Base-by-base conservation (phyloP, 2,329 filamentous ascomycete species). In the Fusarium drepaniforme region DNA sequence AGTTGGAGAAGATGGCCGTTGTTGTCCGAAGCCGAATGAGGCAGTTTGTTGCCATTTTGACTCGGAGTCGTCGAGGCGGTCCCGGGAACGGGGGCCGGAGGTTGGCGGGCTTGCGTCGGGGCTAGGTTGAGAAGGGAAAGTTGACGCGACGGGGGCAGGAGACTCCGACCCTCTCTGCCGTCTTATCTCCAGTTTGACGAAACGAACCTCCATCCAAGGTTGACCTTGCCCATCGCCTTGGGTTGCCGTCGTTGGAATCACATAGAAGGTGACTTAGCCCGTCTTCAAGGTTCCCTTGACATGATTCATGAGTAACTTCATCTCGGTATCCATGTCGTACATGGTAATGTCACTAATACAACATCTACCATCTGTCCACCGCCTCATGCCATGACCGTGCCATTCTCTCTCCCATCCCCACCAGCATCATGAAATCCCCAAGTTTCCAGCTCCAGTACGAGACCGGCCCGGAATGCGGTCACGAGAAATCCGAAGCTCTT, bases 41-140 rank as follows among this genome's bases (percentile, higher is more conserved):
- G 49, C 49, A 53, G 49, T n/a, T 30, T 53, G 49, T 53, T 30
- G 28, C 16, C 49, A 53, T 33, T 49, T 51, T 53, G 49, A 33
- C 58, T 38, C 57, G 9, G 21, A 25, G 57, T 38, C 28, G 46
- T 16, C 35, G 53, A 25, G 44, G 61, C 35, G 64, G 58, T 66
- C 58, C 37, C 23, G 51, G 46, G 49, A 63, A 72, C 28, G 51
- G 59, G 59, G 40, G 21, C 18, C 44, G 37, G 66, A 51, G 51
- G 68, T 60, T 69, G 64, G 71, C 71, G 64, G 35, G 33, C 38
- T 42, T 16, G 35, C 12, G 66, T 57, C 64, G 51, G 68, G 46
- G 53, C 72, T 75, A 75, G 72, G 53, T 72, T 75, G 65, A 75
- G 72, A 75, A 73, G 62, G 72, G 72, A 75, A 75, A 62, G 72